Conservation (phyloP, 805 yeast genomes). For the Kodamaea hsintzibuensis region DNA sequence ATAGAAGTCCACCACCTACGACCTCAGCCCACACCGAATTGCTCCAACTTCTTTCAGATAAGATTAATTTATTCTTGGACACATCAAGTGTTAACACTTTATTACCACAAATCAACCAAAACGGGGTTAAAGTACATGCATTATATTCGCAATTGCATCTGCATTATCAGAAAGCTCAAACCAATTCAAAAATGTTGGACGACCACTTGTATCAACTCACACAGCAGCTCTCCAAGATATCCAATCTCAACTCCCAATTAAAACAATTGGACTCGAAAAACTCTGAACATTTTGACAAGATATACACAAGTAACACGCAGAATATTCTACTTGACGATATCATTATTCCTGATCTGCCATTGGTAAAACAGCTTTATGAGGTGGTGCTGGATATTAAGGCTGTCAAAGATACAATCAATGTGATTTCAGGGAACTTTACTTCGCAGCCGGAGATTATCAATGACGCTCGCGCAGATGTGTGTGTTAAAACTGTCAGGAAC, state of each 20-base stretch:
- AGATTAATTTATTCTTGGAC: conserved; percentile 5
- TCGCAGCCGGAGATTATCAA: conserved; percentile 34
- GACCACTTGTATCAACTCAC: conserved; percentile 30
- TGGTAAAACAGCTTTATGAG: conserved; percentile 57
- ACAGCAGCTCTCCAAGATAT: conserved; percentile 24
- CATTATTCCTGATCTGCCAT: conserved; percentile 39
- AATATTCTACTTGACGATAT: conserved; percentile 33
- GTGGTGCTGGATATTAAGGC: conserved; percentile 68
- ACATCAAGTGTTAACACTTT: not conserved
- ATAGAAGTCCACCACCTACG: not conserved
- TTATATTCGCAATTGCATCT: conserved; percentile 33
- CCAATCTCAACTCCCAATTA: conserved; percentile 27
- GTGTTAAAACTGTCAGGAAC: conserved; percentile 37
- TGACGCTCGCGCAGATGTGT: conserved; percentile 32
- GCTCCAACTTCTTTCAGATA: conserved; percentile 6
- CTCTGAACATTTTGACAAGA: conserved; percentile 16
- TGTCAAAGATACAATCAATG: conserved; percentile 62
- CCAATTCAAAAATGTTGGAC: conserved; percentile 33
- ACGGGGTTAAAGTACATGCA: conserved; percentile 23
- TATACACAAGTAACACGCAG: conserved; percentile 15
- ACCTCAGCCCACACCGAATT: conserved; percentile 6
- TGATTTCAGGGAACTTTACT: conserved; percentile 52
- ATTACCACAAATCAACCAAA: conserved; percentile 9
- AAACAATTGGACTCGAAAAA: conserved; percentile 26
- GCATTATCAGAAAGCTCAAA: conserved; percentile 38